These are phyloP conservation scores for Aspergillus felis DNA, from an alignment of 2,329 filamentous ascomycete species.

Conservation along the genomic window DNA sequence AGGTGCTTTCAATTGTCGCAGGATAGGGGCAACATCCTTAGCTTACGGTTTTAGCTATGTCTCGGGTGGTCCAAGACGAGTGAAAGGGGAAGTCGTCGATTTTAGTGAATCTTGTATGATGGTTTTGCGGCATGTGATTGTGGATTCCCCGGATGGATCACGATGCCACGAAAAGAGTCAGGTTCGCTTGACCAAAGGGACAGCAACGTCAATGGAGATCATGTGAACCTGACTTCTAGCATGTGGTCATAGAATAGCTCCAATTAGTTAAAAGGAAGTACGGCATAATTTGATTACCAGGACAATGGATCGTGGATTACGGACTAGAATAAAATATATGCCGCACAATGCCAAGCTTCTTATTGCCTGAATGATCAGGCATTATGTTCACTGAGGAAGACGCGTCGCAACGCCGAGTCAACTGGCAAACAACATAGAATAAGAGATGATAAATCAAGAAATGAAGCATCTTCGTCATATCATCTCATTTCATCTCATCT, in stretches of 20 bases:
- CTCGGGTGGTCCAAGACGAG: not conserved
- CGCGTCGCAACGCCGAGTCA: too few relatives aligned
- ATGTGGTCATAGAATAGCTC: not conserved
- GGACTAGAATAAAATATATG: not conserved
- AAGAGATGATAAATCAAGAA: not conserved
- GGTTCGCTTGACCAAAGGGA: not conserved
- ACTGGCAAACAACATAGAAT: not conserved
- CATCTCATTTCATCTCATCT: not conserved
- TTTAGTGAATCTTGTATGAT: not conserved
- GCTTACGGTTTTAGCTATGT: not conserved
- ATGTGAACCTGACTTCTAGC: not conserved
- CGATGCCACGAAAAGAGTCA: not conserved
- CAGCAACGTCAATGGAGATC: not conserved
- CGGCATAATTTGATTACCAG: not conserved
- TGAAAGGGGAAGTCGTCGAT: not conserved
- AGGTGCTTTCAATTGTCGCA: too few relatives aligned
- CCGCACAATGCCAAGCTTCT: too few relatives aligned
- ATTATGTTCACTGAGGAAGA: too few relatives aligned
- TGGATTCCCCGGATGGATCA: not conserved
- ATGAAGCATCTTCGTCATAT: not conserved
- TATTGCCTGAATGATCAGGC: too few relatives aligned
- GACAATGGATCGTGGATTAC: not conserved
- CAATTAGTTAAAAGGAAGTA: too few relatives aligned
- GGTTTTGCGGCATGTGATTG: not conserved
- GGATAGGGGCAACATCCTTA: too few relatives aligned